Conservation (phyloP, 441 rosid species). For the Pelargonium cotyledonis region DNA sequence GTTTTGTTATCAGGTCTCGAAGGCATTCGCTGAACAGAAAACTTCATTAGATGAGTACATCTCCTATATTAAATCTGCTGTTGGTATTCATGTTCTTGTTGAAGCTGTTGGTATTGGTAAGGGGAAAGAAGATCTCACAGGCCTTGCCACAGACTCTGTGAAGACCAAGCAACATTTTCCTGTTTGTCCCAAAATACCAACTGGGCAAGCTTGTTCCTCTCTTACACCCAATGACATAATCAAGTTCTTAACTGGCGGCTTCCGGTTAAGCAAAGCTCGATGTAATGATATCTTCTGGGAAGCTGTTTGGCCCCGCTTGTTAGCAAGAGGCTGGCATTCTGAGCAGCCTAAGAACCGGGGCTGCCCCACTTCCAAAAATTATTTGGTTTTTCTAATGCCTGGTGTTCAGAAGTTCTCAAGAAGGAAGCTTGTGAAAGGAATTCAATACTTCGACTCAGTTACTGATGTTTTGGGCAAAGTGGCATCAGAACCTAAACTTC, state of each 20-base stretch:
- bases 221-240: constrained; percentile 56
- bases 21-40: constrained; percentile 50
- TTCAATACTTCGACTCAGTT: constrained; percentile 69
- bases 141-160: constrained; percentile 35
- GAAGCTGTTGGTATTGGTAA: constrained; percentile 75
- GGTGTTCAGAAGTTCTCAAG: constrained; percentile 63
- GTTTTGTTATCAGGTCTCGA: constrained; percentile 45
- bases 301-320: constrained; percentile 78
- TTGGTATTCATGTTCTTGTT: constrained; percentile 51
- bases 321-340: constrained; percentile 75
- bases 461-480: constrained; percentile 65
- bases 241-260: constrained; percentile 47
- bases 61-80: constrained; percentile 33
- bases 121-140: constrained; percentile 65
- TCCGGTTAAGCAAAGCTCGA: constrained; percentile 67
- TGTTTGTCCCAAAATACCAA: constrained; percentile 31
- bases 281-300: constrained; percentile 75
- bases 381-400: constrained; percentile 61
- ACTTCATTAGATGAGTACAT: constrained; percentile 45
- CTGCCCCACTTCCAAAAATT: constrained; percentile 34
- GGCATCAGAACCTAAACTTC: constrained; percentile 61
- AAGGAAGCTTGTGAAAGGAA: constrained; percentile 59
- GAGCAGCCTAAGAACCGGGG: constrained; percentile 49
- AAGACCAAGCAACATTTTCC: constrained; percentile 37
- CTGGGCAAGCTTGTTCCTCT: constrained; percentile 45